These are phyloP conservation scores for Parastagonospora avenae DNA, from an alignment of 2,329 filamentous ascomycete genomes.

Conservation along the genomic window DNA sequence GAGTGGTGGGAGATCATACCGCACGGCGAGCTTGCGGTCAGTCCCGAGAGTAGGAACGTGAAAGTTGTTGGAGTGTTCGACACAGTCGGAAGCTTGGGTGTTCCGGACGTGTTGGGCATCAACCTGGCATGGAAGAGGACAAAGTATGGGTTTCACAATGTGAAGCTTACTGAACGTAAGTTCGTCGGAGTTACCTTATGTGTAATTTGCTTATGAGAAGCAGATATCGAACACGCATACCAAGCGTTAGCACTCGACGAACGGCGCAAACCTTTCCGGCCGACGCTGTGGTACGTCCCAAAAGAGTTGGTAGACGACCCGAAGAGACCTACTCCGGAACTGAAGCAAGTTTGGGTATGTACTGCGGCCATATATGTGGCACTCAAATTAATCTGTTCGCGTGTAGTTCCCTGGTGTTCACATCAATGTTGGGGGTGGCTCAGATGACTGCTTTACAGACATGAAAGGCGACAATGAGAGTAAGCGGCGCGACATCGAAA, in stretches of 20 bases:
- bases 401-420: conserved; percentile 56
- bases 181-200: background rate
- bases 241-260: conserved; percentile 62
- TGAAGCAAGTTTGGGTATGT: conserved; percentile 57
- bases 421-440: conserved; percentile 57
- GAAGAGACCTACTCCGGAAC: conserved; percentile 30
- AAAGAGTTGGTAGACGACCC: conserved; percentile 39
- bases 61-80: conserved; percentile 56
- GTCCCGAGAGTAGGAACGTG: conserved; percentile 36
- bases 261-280: conserved; percentile 57
- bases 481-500: conserved; percentile 11
- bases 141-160: conserved; percentile 42
- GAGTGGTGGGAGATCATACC: conserved; percentile 45
- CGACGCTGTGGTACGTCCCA: conserved; percentile 56
- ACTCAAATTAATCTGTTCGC: background rate
- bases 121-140: conserved; percentile 21
- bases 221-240: conserved; percentile 58
- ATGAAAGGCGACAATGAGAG: conserved; percentile 44
- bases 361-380: no score
- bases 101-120: conserved; percentile 49
- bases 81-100: conserved; percentile 53
- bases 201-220: background rate
- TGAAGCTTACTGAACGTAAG: conserved; percentile 41
- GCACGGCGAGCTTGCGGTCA: conserved; percentile 28
- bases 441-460: conserved; percentile 31